Conservation (phyloP, 2,329 filamentous ascomycete species). For the Pseudogymnoascus sp. region DNA sequence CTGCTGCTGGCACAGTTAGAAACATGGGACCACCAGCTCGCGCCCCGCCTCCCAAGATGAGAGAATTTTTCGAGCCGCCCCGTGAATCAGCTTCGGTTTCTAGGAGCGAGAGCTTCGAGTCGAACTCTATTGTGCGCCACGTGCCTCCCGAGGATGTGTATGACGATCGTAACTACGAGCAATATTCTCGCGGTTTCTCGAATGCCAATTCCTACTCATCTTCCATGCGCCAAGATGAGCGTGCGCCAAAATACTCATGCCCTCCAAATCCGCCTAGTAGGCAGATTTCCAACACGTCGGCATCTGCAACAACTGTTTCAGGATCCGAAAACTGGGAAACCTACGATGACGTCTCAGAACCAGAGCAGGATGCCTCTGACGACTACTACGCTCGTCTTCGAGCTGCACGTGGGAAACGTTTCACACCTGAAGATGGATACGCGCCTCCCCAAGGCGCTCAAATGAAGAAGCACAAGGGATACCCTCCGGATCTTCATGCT, state of each 20-base stretch:
- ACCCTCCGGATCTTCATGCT: conserved; percentile 43
- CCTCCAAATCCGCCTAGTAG: conserved; percentile 37
- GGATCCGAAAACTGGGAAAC: conserved; percentile 98
- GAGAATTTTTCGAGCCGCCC: conserved; percentile 61
- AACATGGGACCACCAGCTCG: conserved; percentile 47
- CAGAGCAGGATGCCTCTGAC: conserved; percentile 67
- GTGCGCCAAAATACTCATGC: conserved; percentile 25
- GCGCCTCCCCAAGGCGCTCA: conserved; percentile 33
- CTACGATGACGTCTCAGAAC: conserved; percentile 77
- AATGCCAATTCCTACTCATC: conserved; percentile 24
- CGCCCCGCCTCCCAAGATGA: conserved; percentile 85
- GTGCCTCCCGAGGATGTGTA: conserved; percentile 79
- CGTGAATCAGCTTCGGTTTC: conserved; percentile 42
- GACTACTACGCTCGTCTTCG: conserved; percentile 83
- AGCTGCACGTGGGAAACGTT: conserved; percentile 60
- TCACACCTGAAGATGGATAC: conserved; percentile 40
- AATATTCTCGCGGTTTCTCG: conserved; percentile 23
- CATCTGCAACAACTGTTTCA: conserved; percentile 57
- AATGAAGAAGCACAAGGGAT: conserved; percentile 47
- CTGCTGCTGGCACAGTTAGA: conserved; percentile 28
- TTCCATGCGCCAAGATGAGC: conserved; percentile 37
- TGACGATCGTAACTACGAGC: conserved; percentile 50
- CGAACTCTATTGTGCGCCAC: conserved; percentile 49
- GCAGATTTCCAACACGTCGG: conserved; percentile 63
- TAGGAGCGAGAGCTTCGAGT: conserved; percentile 40